phyloP scores from a whole-genome alignment of 2,329 filamentous ascomycete genomes.

The Karstenula rhodostoma region DNA sequence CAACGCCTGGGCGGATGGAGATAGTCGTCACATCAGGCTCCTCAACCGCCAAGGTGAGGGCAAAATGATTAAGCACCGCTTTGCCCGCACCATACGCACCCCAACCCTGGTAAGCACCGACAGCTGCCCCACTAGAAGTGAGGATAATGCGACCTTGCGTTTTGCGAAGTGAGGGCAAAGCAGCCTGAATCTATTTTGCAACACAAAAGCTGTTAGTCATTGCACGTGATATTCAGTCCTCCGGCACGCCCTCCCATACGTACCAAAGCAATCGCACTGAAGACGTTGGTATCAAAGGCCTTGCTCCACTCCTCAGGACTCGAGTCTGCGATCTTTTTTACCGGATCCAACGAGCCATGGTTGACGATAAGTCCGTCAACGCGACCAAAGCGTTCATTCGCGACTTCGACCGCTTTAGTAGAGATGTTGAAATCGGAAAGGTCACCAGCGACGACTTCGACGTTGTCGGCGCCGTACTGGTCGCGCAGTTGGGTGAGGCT shows the following conservation, averaged over 20 bases:
- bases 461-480: constrained; percentile 61
- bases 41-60: constrained; percentile 75
- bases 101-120: constrained; percentile 74
- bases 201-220: neutral
- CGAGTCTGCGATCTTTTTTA: constrained; percentile 72
- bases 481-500: constrained; percentile 59
- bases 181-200: constrained; percentile 68
- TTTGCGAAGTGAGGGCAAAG: constrained; percentile 72
- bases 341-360: constrained; percentile 81
- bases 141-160: constrained; percentile 77
- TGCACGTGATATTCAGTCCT: neutral
- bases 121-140: constrained; percentile 80
- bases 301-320: constrained; percentile 77
- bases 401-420: constrained; percentile 69
- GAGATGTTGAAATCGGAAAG: constrained; percentile 63
- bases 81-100: constrained; percentile 84
- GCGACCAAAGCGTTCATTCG: constrained; percentile 71
- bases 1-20: constrained; percentile 78
- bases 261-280: constrained; percentile 82
- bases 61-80: constrained; percentile 82
- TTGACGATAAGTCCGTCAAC: constrained; percentile 88
- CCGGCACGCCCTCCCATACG: constrained; percentile 31
- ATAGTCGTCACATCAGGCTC: constrained; percentile 79
- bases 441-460: constrained; percentile 67
- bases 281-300: constrained; percentile 84